Base-by-base conservation (phyloP, 805 yeast species). In the Candida ortonii region DNA sequence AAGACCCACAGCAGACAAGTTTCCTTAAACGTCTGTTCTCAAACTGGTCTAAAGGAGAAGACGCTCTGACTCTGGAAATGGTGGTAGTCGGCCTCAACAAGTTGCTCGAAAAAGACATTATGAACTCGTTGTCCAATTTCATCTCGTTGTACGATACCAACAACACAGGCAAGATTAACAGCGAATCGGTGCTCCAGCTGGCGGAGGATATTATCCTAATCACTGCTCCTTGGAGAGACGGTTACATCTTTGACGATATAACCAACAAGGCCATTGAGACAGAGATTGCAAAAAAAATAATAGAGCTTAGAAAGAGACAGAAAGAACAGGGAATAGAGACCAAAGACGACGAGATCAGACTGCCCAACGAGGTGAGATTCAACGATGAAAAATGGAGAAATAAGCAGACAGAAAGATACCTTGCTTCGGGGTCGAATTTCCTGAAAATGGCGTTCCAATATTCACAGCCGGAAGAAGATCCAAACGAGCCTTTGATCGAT, bases 381-480 rank as follows among this genome's bases (percentile, higher is more conserved):
- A 84, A 84, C 50, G 78, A 76, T 46, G 78, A 75, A 28, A 69
- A 69, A 30, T 74, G 80, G 52, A 78, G 73, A 44, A 65, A 67
- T 27, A 77, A 71, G 46, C 93, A 84, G 56, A 62, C 78, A n/a
- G 88, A 81, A 49, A 64, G 96, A 42, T 90, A 88, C 52, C 67
- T 93, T 17, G 73, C 86, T 2, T 90, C 96, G 0, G 93, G 95
- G 3, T 83, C 95, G 41, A 78, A 74, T 13, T 93, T 90, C 49
- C 75, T 90, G 28, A 86, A 85, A 57, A 67, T 95, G 40, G 87
- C 95, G 0, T 88, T 88, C 55, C 95, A 88, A 52, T 87, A 88
- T 57, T 95, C 96, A 0, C 84, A 77, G 44, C 84, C 93, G 1
- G 72, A 68, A 20, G 80, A 71, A 29, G 65, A 70, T 13, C 65